A percentile compares a stretch with the other conserved stretches of the same genome.
These are phyloP conservation scores for Rubroboletus satanas DNA, from an alignment of 768 basidiomycete genomes.

Conservation along the genomic window DNA sequence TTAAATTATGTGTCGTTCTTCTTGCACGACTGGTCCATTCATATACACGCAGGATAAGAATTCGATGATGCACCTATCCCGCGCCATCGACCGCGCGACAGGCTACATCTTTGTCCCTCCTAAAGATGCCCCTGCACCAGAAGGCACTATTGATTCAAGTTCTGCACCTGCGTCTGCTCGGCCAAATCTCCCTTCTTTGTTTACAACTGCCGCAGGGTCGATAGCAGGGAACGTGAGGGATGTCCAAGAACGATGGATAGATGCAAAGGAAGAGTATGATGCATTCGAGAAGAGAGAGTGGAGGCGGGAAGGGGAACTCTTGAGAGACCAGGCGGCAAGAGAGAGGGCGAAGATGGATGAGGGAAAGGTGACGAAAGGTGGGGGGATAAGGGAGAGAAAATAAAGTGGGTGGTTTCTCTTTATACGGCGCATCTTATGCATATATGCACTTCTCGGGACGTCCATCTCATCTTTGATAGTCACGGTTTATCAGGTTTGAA, in stretches of 20 bases:
- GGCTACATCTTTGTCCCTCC: slow-evolving; percentile 86
- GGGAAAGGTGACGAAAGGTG: not conserved
- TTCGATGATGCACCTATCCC: slow-evolving; percentile 88
- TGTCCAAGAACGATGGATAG: slow-evolving; percentile 94
- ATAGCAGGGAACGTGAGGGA: slow-evolving; percentile 59
- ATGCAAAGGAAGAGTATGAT: slow-evolving; percentile 77
- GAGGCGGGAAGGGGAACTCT: slow-evolving; percentile 64
- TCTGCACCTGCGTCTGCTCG: slow-evolving; percentile 38
- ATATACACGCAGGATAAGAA: slow-evolving; percentile 67
- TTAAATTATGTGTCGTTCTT: not conserved
- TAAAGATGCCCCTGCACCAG: slow-evolving; percentile 29
- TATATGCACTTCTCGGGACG: not conserved
- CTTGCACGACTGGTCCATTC: not conserved
- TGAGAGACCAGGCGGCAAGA: slow-evolving; percentile 23
- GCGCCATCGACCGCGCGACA: slow-evolving; percentile 83
- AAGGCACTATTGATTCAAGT: slow-evolving; percentile 30
- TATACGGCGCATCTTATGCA: not conserved
- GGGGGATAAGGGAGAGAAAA: slow-evolving; percentile 29
- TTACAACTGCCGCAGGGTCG: slow-evolving; percentile 60
- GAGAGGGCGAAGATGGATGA: slow-evolving; percentile 8
- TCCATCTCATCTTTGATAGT: not conserved
- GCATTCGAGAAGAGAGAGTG: slow-evolving; percentile 74
- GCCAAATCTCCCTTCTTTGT: slow-evolving; percentile 65
- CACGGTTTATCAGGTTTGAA: not conserved
- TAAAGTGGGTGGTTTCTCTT: slow-evolving; percentile 13